phyloP scores from a whole-genome alignment of 306 rosid genomes.

The Vicia sativa region DNA sequence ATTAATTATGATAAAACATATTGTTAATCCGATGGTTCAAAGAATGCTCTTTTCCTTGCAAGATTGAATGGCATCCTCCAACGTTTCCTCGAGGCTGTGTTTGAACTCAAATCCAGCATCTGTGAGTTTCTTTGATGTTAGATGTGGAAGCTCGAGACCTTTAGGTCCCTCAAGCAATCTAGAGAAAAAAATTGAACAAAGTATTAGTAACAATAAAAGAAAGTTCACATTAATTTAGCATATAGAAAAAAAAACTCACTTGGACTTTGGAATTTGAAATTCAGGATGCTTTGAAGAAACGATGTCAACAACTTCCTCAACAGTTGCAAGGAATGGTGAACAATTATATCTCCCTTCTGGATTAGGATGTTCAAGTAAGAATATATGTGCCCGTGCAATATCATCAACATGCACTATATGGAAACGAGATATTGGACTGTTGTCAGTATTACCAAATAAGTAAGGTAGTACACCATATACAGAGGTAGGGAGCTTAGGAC shows the following conservation, averaged over 20 bases:
- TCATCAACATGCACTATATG: constrained; percentile 68
- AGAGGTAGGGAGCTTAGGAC: constrained; percentile 55
- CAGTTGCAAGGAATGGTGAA: constrained; percentile 41
- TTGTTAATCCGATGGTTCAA: background rate
- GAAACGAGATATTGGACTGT: background rate
- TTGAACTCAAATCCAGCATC: constrained; percentile 58
- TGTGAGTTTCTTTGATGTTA: constrained; percentile 53
- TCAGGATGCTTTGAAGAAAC: constrained; percentile 47
- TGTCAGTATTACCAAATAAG: constrained; percentile 45
- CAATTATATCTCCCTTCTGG: constrained; percentile 62
- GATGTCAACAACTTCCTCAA: constrained; percentile 37
- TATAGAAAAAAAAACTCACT: constrained; percentile 47
- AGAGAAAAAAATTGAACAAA: background rate
- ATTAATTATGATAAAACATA: background rate
- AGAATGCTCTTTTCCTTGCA: constrained; percentile 33
- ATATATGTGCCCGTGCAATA: constrained; percentile 54
- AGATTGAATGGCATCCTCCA: constrained; percentile 48
- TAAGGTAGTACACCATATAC: constrained; percentile 36
- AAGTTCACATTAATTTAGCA: background rate
- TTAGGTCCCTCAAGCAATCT: constrained; percentile 43
- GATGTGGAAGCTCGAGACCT: constrained; percentile 20
- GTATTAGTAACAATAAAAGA: background rate
- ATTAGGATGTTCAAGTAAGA: constrained; percentile 51
- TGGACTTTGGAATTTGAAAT: constrained; percentile 44
- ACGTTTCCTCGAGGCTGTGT: constrained; percentile 52